Evolutionary conservation across 169 alveolate genomes (phyloP).

Genomic region (Hepatocystis sp.): DNA sequence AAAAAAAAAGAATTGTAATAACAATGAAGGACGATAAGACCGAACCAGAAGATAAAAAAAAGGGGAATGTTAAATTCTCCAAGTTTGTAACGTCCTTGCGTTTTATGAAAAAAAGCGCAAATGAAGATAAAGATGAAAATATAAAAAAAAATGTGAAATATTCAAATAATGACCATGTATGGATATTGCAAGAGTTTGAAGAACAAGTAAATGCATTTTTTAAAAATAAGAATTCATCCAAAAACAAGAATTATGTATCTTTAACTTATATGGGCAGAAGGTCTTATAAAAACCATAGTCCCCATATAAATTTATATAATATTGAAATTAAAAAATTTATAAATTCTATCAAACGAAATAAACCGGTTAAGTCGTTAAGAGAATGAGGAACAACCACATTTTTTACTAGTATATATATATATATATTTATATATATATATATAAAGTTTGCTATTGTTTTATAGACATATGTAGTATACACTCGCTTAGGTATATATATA

Average conservation of each 20-base stretch:
- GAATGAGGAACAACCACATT: constrained; percentile 7
- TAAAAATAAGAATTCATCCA: constrained; percentile 14
- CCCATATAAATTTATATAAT: constrained; percentile 37
- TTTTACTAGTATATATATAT: too few relatives aligned
- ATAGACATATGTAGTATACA: too few relatives aligned
- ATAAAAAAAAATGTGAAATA: constrained; percentile 58
- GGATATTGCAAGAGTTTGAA: constrained; percentile 61
- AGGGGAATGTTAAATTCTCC: constrained; percentile 47
- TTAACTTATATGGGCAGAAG: constrained; percentile 67
- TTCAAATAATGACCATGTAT: constrained; percentile 67
- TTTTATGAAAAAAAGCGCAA: constrained; percentile 66
- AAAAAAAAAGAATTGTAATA: neutral
- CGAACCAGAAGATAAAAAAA: constrained; percentile 18
- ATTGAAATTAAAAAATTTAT: constrained; percentile 60
- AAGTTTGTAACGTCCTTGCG: constrained; percentile 67
- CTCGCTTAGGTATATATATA: too few relatives aligned
- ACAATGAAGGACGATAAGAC: constrained; percentile 33
- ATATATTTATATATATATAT: too few relatives aligned
- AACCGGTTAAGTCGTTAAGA: constrained; percentile 31
- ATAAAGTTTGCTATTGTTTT: too few relatives aligned
- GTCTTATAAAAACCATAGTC: constrained; percentile 48
- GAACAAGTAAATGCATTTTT: constrained; percentile 44
- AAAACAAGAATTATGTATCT: constrained; percentile 60
- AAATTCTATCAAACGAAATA: constrained; percentile 44
- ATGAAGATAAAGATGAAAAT: constrained; percentile 41